Evolutionary conservation across 176 grass and related monocot species (phyloP), one percentile per base, ranked within the genome.

Genomic region (Oryza meyeriana): DNA sequence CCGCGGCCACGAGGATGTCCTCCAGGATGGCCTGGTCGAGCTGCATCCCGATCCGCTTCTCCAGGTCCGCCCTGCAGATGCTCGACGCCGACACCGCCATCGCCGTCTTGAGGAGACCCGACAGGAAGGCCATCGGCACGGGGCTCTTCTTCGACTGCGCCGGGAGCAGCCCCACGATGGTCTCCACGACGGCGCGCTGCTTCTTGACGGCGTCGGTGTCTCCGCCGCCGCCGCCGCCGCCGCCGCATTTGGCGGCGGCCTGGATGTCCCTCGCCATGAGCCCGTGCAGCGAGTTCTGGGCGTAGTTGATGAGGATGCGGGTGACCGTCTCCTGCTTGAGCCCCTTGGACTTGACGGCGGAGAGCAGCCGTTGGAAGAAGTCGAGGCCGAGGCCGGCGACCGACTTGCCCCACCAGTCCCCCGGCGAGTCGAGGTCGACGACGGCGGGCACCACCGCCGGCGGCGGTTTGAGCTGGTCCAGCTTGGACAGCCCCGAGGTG

Each of bases 1-100:
- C 65, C 65, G 75, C 66, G 89, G 93, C 72, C 17, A 99, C 88
- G 47, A 99, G 90, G 12, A 99, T 80, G 86, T 96, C 97, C 80
- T 96, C 96, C 4, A 99, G 88, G 79, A 95, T 95, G 11, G 97
- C 93, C 82, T 92, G 93, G 55, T 99, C 93, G 25, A 99, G 80
- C 82, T 95, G 93, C 76, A 92, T 68, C 22, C 93, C 93, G 39
- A 99, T 99, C 66, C 97, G 85, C 70, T 85, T 95, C 85, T 99
- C 97, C 58, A 99, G 78, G 73, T 96, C 89, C 1, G 89, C 75
- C 71, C 78, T 67, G 72, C 93, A 96, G 16, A 75, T 86, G 81
- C 40, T 91, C 1, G 93, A 90, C 22, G 93, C 91, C 1, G 85
- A 86, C 66, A 79, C 76, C 59, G 87, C 47, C 61, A 89, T 96